phyloP scores from a whole-genome alignment of 2,329 filamentous ascomycete species.

The Ceratocystis diversiconidia region DNA sequence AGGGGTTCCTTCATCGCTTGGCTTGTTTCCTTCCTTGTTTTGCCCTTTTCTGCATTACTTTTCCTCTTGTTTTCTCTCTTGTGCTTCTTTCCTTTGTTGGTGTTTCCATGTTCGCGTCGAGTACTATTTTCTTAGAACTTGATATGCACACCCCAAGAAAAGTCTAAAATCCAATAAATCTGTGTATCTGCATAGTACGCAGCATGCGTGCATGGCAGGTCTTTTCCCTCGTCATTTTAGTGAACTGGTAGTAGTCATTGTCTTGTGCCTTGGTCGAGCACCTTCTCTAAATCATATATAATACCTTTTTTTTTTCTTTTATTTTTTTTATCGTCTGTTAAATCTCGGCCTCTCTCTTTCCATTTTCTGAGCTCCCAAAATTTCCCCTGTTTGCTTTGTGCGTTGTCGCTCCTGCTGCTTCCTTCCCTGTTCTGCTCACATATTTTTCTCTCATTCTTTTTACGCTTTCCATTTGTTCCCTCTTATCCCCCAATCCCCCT shows the following conservation, averaged over 20 bases:
- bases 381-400: background rate
- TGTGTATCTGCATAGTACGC: background rate
- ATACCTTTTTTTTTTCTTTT: background rate
- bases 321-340: slow-evolving; percentile 2
- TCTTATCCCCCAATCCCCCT: slow-evolving; percentile 11
- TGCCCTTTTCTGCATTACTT: slow-evolving; percentile 14
- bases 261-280: background rate
- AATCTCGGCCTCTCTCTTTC: background rate
- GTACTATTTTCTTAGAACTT: background rate
- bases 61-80: slow-evolving; percentile 9
- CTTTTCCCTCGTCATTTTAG: background rate
- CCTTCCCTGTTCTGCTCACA: background rate
- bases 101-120: slow-evolving; percentile 9
- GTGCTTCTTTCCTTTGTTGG: slow-evolving; percentile 9
- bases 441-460: slow-evolving; percentile 5
- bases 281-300: background rate
- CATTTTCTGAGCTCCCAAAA: background rate
- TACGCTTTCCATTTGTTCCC: slow-evolving; percentile 16
- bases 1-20: background rate
- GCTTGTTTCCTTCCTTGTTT: slow-evolving; percentile 17
- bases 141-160: background rate
- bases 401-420: background rate
- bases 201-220: background rate
- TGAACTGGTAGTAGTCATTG: background rate
- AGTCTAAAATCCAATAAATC: background rate